These are phyloP conservation scores for Micractinium sp. DNA, from an alignment of 139 green algal species.

Conservation along the genomic window DNA sequence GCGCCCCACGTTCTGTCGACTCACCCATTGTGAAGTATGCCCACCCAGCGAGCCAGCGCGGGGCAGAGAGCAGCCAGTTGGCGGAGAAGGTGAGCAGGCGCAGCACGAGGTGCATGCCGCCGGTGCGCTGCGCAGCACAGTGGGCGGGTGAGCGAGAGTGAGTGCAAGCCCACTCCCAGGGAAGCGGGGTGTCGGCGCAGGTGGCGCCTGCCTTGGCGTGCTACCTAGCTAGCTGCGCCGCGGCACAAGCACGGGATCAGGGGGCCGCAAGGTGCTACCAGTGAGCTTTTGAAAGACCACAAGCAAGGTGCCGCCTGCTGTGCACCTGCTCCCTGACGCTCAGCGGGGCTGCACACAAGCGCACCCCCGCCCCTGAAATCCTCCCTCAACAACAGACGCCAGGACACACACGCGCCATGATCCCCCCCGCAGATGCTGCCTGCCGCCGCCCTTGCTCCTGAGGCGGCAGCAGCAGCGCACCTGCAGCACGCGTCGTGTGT, in stretches of 20 bases:
- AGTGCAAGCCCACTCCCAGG: too few relatives aligned
- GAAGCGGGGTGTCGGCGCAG: too few relatives aligned
- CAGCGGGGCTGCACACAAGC: too few relatives aligned
- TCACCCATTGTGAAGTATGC: slow-evolving; percentile 16
- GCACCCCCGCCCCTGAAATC: too few relatives aligned
- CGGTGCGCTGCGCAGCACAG: background rate
- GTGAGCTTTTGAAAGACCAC: too few relatives aligned
- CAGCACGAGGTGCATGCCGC: background rate
- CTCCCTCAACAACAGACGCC: background rate
- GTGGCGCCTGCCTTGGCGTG: too few relatives aligned
- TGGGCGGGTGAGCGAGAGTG: too few relatives aligned
- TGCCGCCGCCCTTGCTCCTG: background rate
- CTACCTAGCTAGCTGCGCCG: background rate
- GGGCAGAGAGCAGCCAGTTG: slow-evolving; percentile 15
- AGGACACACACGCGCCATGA: background rate
- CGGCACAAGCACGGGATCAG: background rate
- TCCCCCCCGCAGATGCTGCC: background rate
- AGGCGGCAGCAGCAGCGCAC: background rate
- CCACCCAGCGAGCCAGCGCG: slow-evolving; percentile 8
- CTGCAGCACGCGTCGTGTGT: slow-evolving; percentile 15
- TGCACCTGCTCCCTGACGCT: too few relatives aligned
- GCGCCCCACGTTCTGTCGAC: too few relatives aligned
- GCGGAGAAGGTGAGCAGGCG: slow-evolving; percentile 16
- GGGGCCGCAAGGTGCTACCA: background rate
- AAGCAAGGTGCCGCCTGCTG: background rate